Evolutionary conservation across 2,329 filamentous ascomycete genomes (phyloP).

Genomic region (Huntiella savannae): DNA sequence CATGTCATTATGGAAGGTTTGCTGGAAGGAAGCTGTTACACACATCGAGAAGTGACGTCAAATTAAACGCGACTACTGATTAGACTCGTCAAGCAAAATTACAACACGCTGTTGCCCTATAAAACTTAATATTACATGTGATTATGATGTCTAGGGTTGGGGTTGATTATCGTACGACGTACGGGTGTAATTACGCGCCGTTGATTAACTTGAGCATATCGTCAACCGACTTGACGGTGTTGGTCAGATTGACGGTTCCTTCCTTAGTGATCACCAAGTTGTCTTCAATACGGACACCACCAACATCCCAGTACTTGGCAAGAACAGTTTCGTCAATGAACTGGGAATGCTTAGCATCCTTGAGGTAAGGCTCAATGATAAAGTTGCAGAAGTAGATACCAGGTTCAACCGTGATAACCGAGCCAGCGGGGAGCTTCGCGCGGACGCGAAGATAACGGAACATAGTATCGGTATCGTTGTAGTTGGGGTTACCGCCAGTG

Average conservation of each 20-base stretch:
- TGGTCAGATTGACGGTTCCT: constrained; percentile 55
- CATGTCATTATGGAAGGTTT: no score
- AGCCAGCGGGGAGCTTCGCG: constrained; percentile 52
- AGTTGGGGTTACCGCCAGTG: constrained; percentile 59
- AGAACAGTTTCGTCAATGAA: constrained; percentile 61
- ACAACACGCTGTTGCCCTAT: no score
- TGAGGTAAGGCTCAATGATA: constrained; percentile 65
- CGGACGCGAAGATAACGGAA: constrained; percentile 76
- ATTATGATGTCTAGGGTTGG: no score
- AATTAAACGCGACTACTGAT: no score
- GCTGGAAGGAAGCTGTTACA: no score
- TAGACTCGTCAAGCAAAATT: no score
- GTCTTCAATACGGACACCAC: constrained; percentile 52
- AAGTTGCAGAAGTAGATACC: constrained; percentile 85
- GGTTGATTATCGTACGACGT: no score
- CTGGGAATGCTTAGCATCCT: constrained; percentile 49
- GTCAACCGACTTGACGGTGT: constrained; percentile 46
- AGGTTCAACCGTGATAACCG: constrained; percentile 87
- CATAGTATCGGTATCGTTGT: constrained; percentile 60
- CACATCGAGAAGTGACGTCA: no score
- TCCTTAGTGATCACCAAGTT: constrained; percentile 53
- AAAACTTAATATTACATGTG: no score
- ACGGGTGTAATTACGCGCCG: constrained; percentile 1
- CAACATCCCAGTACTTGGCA: constrained; percentile 64
- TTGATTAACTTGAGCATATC: constrained; percentile 29